Percentiles rank a stretch among this genome's conserved stretches.
phyloP scores from a whole-genome alignment of 2,329 filamentous ascomycete species.

The Dendrostoma leiphaemia region DNA sequence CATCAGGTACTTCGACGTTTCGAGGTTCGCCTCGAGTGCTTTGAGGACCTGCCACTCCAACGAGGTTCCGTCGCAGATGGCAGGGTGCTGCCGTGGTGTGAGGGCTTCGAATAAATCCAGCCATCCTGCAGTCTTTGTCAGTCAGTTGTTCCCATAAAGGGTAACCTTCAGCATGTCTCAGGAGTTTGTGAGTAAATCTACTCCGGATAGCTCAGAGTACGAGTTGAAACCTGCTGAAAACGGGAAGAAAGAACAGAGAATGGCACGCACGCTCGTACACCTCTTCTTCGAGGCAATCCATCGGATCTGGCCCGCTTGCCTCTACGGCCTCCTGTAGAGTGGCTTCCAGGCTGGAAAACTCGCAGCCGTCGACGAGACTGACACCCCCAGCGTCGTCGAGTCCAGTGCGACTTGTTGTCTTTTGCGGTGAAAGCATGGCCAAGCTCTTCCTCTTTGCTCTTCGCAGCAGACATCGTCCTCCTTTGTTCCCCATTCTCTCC shows the following conservation, averaged over 20 bases:
- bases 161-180: no score
- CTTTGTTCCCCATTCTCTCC: slow-evolving; percentile 23
- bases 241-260: no score
- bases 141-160: no score
- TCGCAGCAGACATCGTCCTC: slow-evolving; percentile 13
- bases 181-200: no score
- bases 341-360: slow-evolving; percentile 28
- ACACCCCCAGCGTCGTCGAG: neutral
- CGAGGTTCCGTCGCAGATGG: slow-evolving; percentile 10
- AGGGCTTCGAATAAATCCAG: slow-evolving; percentile 34
- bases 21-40: slow-evolving; percentile 35
- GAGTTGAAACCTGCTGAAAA: no score
- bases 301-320: slow-evolving; percentile 6
- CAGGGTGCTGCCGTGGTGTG: slow-evolving; percentile 10
- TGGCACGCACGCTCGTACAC: slow-evolving; percentile 29
- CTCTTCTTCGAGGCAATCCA: slow-evolving; percentile 20
- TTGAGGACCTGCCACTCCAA: slow-evolving; percentile 30
- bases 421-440: neutral
- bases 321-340: slow-evolving; percentile 21
- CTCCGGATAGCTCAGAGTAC: no score
- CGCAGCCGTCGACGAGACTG: slow-evolving; percentile 7
- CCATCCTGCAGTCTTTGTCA: no score
- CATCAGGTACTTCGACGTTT: slow-evolving; percentile 16
- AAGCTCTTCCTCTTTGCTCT: slow-evolving; percentile 20
- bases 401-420: neutral